These are phyloP conservation scores for Skeletonema menzelii DNA, from an alignment of 108 stramenopile genomes.

Conservation along the genomic window DNA sequence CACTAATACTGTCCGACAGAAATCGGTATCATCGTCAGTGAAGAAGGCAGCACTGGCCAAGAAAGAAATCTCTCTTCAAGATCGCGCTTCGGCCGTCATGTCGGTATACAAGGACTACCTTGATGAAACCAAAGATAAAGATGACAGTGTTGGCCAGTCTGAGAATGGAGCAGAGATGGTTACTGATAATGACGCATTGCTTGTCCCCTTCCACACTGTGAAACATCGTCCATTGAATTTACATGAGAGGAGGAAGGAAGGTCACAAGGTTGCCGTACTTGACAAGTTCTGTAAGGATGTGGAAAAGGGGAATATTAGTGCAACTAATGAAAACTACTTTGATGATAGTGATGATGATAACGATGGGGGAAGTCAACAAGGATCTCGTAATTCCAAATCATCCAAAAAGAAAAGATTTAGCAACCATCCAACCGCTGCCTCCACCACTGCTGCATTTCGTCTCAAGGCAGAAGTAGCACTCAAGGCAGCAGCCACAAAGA, in stretches of 20 bases:
- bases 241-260: conserved; percentile 12
- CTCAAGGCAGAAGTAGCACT: conserved; percentile 35
- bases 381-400: background rate
- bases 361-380: background rate
- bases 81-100: conserved; percentile 33
- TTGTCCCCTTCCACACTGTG: background rate
- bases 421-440: conserved; percentile 24
- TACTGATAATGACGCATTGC: background rate
- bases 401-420: background rate
- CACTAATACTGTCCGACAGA: background rate
- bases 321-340: background rate
- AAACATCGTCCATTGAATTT: background rate
- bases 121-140: conserved; percentile 7
- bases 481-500: conserved; percentile 2
- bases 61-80: conserved; percentile 24
- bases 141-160: background rate
- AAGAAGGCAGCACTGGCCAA: background rate
- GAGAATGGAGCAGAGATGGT: background rate
- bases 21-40: background rate
- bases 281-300: conserved; percentile 33
- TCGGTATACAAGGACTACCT: conserved; percentile 36
- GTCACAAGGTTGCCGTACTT: conserved; percentile 29
- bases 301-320: background rate
- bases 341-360: background rate
- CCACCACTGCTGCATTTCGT: conserved; percentile 39